These are phyloP conservation scores for Henckelia pumila DNA, from an alignment of 257 asterid genomes.

Conservation along the genomic window DNA sequence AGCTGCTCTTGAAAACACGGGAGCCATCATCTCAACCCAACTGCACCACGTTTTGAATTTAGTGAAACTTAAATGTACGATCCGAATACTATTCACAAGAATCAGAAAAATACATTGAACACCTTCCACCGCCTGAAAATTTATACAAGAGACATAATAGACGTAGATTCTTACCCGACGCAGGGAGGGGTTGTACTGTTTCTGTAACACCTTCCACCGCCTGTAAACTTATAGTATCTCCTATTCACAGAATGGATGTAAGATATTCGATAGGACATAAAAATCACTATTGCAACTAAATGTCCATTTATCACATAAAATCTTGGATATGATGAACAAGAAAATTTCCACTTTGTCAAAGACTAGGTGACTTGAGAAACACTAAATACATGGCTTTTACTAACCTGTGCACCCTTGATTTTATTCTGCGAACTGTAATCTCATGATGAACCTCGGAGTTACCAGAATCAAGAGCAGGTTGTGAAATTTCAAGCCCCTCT, in stretches of 20 bases:
- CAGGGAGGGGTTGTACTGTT: conserved; percentile 84
- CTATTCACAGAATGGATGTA: conserved; percentile 31
- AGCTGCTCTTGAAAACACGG: conserved; percentile 80
- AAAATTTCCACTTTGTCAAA: conserved; percentile 4
- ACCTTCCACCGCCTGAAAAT: not conserved
- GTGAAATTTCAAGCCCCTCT: conserved; percentile 86
- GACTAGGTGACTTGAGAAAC: conserved; percentile 6
- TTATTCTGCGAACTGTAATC: conserved; percentile 55
- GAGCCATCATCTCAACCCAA: conserved; percentile 99
- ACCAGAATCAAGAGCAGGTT: conserved; percentile 64
- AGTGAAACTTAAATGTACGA: not conserved
- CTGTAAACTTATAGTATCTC: conserved; percentile 55
- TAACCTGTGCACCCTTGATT: conserved; percentile 78
- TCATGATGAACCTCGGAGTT: conserved; percentile 73
- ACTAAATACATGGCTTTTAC: conserved; percentile 16
- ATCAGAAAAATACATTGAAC: not conserved
- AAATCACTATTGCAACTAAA: not conserved
- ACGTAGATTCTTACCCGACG: conserved; percentile 57
- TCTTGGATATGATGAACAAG: not conserved
- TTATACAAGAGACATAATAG: not conserved
- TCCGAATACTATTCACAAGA: no score
- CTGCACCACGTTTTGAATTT: conserved; percentile 35
- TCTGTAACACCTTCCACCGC: conserved; percentile 52
- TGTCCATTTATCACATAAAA: not conserved
- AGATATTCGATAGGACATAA: not conserved